A percentile compares a stretch with the other conserved stretches of the same genome.
Evolutionary conservation across 1,139 yeast genomes (phyloP).

Genomic region (Yamadazyma diddensiae): DNA sequence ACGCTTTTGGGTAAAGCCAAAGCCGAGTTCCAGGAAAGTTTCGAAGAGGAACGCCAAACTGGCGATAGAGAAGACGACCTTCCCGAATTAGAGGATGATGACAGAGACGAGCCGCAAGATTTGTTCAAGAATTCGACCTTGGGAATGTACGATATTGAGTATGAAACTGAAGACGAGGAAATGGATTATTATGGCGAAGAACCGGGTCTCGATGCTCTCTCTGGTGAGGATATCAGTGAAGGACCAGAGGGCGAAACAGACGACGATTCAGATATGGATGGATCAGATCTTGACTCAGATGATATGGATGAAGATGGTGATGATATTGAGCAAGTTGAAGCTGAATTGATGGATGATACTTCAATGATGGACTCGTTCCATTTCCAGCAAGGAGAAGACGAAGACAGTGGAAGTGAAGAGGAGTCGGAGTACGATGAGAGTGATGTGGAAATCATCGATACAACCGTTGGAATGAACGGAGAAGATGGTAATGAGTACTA

Average conservation of each 20-base stretch:
- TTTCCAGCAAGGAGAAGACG: constrained; percentile 13
- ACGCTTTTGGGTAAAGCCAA: constrained; percentile 62
- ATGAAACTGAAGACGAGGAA: constrained; percentile 56
- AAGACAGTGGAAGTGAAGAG: constrained; percentile 12
- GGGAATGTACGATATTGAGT: constrained; percentile 90
- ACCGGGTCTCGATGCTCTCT: constrained; percentile 29
- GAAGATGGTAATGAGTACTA: constrained; percentile 26
- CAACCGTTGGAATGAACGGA: constrained; percentile 24
- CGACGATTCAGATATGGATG: constrained; percentile 11
- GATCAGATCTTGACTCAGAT: constrained; percentile 11
- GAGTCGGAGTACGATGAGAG: constrained; percentile 17
- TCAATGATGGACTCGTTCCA: constrained; percentile 13
- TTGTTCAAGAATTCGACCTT: constrained; percentile 82
- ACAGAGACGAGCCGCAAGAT: constrained; percentile 78
- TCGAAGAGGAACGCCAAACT: constrained; percentile 45
- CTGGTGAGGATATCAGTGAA: constrained; percentile 32
- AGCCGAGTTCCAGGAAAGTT: constrained; percentile 53
- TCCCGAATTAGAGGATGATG: constrained; percentile 51
- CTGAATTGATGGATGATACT: constrained; percentile 15
- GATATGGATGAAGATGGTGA: constrained; percentile 15
- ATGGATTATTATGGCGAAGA: constrained; percentile 28
- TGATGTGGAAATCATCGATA: constrained; percentile 44
- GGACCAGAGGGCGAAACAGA: constrained; percentile 20
- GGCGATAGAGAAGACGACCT: constrained; percentile 24
- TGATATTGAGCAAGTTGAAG: constrained; percentile 15